Conservation (phyloP, 768 basidiomycete genomes). For the Kondoa malvinella region DNA sequence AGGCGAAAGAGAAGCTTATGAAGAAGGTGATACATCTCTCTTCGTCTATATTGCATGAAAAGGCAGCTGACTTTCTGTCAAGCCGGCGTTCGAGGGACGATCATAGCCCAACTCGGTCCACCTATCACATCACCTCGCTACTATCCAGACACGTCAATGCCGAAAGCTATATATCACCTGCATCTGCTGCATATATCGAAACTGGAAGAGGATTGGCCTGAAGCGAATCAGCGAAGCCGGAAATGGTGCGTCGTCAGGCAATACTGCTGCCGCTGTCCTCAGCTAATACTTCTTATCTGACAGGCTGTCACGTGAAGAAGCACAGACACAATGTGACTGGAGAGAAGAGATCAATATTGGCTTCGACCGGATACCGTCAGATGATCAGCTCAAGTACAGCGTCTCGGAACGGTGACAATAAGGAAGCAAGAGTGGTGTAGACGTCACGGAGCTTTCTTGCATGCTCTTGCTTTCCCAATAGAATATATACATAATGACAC, state of each 20-base stretch:
- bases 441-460: too few relatives aligned
- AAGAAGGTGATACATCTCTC: not conserved
- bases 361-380: not conserved
- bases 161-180: not conserved
- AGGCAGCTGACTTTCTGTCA: not conserved
- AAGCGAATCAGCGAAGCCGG: not conserved
- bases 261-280: not conserved
- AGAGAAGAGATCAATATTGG: not conserved
- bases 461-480: too few relatives aligned
- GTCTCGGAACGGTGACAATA: not conserved
- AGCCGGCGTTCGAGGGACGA: not conserved
- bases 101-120: not conserved
- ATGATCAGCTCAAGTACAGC: not conserved
- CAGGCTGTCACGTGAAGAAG: not conserved
- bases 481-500: too few relatives aligned
- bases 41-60: not conserved
- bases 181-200: not conserved
- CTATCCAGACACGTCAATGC: not conserved
- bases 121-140: not conserved
- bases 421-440: too few relatives aligned
- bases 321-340: not conserved
- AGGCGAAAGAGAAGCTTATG: not conserved
- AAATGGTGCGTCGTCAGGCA: not conserved
- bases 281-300: not conserved
- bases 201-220: not conserved